Conservation (phyloP, 495 filamentous ascomycete genomes). For the Immersiella caudata region DNA sequence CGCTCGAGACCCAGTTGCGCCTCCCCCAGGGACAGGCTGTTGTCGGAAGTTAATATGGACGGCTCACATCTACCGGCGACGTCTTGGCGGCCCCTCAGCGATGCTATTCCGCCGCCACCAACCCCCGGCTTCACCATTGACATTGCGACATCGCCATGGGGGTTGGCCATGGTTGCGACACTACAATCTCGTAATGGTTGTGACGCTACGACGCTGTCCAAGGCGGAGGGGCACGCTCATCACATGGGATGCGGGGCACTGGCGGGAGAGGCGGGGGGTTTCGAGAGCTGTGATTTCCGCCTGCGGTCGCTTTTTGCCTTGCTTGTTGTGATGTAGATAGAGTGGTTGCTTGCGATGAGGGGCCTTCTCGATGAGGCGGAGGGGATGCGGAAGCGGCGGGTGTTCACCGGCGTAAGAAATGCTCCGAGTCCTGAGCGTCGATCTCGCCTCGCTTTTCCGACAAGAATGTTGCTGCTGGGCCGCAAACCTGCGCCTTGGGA, state of each 20-base stretch:
- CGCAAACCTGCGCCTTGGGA: no score
- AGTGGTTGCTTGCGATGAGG: no score
- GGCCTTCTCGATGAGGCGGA: no score
- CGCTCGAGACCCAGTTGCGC: slow-evolving; percentile 2
- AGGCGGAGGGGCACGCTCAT: background rate
- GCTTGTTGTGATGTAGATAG: background rate
- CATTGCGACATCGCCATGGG: background rate
- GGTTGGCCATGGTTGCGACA: slow-evolving; percentile 4
- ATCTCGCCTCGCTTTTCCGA: background rate
- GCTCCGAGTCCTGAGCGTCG: background rate
- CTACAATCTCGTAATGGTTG: slow-evolving; percentile 6
- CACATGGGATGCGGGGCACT: background rate
- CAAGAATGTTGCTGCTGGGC: no score
- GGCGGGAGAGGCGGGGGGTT: background rate
- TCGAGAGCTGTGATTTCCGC: background rate
- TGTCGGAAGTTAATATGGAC: background rate
- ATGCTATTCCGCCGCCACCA: background rate
- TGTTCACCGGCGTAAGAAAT: no score
- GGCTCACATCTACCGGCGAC: background rate
- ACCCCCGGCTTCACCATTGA: background rate
- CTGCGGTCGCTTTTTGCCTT: background rate
- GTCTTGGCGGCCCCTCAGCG: background rate
- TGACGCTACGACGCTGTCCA: slow-evolving; percentile 5
- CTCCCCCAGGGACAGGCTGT: background rate
- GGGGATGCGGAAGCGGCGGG: no score